Base-by-base conservation (phyloP, 176 grass and related monocot species). In the Elaeis guineensis region DNA sequence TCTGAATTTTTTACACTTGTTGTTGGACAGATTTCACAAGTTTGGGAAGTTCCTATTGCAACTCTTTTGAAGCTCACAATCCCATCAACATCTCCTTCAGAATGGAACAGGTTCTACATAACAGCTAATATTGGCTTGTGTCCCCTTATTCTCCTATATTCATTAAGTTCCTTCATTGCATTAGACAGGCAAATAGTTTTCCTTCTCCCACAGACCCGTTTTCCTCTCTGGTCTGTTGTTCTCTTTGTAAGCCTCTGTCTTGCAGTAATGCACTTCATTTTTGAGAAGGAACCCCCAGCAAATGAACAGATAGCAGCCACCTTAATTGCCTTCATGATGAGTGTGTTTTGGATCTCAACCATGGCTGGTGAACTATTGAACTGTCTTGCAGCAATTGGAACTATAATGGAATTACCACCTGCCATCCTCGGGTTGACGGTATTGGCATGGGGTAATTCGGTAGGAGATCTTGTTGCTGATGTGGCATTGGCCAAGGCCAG, bases 341-440 rank as follows among this genome's bases (percentile, higher is more conserved):
- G 81, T 2, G 93, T 92, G 62, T 85, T 92, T 76, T 98, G 93
- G 93, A 91, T 98, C 49, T 98, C 93, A 59, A 86, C 79, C 25
- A 80, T 88, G 73, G 93, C 93, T 19, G 93, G 87, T 67, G 93
- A 98, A 73, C 87, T 98, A 61, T 64, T 98, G 66, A 98, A 81
- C 57, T 92, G 93, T 62, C 88, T 98, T 14, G 75, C 84, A 3
- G 82, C 73, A 54, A 86, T 98, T 53, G 93, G 87, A 73, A 65
- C 69, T 19, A 86, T 98, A 25, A 80, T 92, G 87, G 54, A 98
- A 69, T 65, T 92, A 14, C 74, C 87, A 22, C 84, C 87, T 51
- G 79, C 93, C 49, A 89, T 92, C 70, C 93, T 92, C 25, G 93
- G 93, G 24, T 91, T 97, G 79, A 91, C 87, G 0, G 78, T 97